phyloP scores from a whole-genome alignment of 1,284 basidiomycete genomes.

The Waitea zeae region DNA sequence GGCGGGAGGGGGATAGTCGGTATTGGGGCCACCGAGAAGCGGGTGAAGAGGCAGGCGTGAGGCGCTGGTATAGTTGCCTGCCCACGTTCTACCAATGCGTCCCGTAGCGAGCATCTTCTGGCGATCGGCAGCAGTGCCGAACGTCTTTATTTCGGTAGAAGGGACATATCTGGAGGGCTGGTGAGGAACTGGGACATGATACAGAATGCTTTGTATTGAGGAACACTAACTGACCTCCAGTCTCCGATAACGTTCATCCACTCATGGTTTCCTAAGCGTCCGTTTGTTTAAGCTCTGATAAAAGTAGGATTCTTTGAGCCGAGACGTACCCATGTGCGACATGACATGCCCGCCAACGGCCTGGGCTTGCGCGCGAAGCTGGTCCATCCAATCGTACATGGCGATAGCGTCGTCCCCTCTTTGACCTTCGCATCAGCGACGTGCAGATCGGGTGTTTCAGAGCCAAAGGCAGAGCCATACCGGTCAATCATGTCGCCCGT shows the following conservation, averaged over 20 bases:
- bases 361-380: slow-evolving; percentile 59
- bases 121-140: slow-evolving; percentile 52
- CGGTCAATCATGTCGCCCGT: slow-evolving; percentile 89
- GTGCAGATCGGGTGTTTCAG: slow-evolving; percentile 4
- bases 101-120: slow-evolving; percentile 60
- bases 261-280: slow-evolving; percentile 91
- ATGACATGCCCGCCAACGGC: slow-evolving; percentile 55
- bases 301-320: too few relatives aligned
- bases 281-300: too few relatives aligned
- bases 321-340: too few relatives aligned
- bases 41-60: slow-evolving; percentile 67
- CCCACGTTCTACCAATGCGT: slow-evolving; percentile 71
- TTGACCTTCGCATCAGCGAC: too few relatives aligned
- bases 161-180: slow-evolving; percentile 56
- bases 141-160: slow-evolving; percentile 62
- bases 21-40: slow-evolving; percentile 49
- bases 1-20: slow-evolving; percentile 39
- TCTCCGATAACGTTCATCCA: slow-evolving; percentile 78
- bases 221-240: slow-evolving; percentile 7
- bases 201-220: neutral
- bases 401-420: slow-evolving; percentile 79
- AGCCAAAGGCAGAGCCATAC: slow-evolving; percentile 15
- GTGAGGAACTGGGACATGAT: neutral
- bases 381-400: slow-evolving; percentile 70
- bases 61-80: slow-evolving; percentile 71